Evolutionary conservation across 1,284 basidiomycete genomes (phyloP), one percentile per base, ranked within the genome.

Genomic region (Cryptococcus neoformans): DNA sequence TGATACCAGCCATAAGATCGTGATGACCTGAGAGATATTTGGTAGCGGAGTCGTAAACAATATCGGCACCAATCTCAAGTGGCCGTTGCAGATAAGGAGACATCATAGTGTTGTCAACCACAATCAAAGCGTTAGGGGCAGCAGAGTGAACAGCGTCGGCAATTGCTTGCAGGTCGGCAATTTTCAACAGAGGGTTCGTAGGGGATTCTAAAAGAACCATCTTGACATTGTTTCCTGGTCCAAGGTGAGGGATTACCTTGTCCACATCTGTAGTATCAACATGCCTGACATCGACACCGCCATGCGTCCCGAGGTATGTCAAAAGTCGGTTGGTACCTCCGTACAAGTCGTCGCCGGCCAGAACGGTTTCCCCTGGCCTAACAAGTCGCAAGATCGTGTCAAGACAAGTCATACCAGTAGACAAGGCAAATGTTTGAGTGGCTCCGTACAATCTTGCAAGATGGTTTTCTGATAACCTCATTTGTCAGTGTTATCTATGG

Each of bases 51-150:
- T 99, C 96, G 73, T 99, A 99, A 14, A 97, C 94, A 52, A 99
- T 86, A 72, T 99, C 96, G 48, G 89, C 92, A 35, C 96, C 96
- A 60, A 96, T 87, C 72, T 98, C 92, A 52, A 99, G 84, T 1
- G 96, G 96, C 54, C 94, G 83, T 78, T 97, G 94, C 16, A 99
- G 83, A 78, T 98, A 99, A 9, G 96, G 96, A 70, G 93, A 97
- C 94, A 99, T 97, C 96, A 99, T 99, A 62, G 96, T 99, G 78
- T 99, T 99, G 79, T 99, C 96, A 28, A 94, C 92, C 36, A 97
- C 90, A 60, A 97, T 81, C 66, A 95, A 74, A 1, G 92, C 92
- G 66, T 88, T 82, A 14, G 89, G 89, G 16, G 88, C 86, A 45
- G 84, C 83, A 65, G 87, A 85, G 72, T 93, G 91, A 62, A 95